Base-by-base conservation (phyloP, 192 early-diverging fungal species). In the Umbelopsis isabellina region DNA sequence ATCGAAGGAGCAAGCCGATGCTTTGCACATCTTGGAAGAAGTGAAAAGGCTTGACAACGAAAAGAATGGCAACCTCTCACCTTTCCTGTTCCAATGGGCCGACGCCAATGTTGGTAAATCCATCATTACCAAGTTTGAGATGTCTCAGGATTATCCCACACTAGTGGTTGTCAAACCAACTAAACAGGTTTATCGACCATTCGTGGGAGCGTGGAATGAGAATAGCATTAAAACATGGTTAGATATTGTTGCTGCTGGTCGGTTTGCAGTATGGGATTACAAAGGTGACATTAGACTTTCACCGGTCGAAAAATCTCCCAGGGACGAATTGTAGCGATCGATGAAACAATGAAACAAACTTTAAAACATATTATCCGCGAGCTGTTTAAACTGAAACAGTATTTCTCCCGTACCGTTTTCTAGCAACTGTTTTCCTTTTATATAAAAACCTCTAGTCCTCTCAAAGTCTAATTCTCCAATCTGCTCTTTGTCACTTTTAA, bases 71-170 rank as follows among this genome's bases (percentile, higher is more conserved):
- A 67, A 49, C 22, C 20, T 46, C 37, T 51, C 66, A 6, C 71
- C 85, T 15, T 72, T 89, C 25, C 77, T 83, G 35, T 84, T 85
- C n/a, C 72, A 83, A 25, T 92, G 91, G 91, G 86, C 89, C 51
- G 83, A 87, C 58, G 85, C 85, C 8, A 71, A 74, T 20, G 69
- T 77, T n/a, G 82, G 85, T 3, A 49, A 71, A 20, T 66, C 73
- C 11, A 65, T 91, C 8, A 79, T 81, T 48, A 65, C 73, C 2
- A 67, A 85, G 35, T 87, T 91, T 76, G 81, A 84, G 37, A 69
- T 91, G 53, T 80, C 86, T 4, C 81, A 84, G 67, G 85, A 87
- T 66, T 82, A 83, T 41, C 91, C 91, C 15, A 73, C 76, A 20
- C 75, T 86, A 23, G 75, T 92, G 66, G 76, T 85, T 35, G 64